Conservation (phyloP, 805 yeast genomes). For the Komagataella pastoris region DNA sequence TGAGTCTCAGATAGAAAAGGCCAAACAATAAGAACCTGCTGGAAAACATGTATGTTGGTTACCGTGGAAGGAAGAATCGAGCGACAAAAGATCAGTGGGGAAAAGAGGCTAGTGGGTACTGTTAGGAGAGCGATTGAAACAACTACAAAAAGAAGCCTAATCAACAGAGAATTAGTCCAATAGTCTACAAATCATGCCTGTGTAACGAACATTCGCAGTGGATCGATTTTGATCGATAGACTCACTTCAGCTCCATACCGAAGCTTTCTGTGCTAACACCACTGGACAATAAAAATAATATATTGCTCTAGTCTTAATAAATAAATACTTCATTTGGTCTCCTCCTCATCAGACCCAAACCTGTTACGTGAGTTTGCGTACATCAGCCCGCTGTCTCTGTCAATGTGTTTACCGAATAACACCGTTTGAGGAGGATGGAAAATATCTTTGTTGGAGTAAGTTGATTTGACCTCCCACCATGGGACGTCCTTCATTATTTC, state of each 20-base stretch:
- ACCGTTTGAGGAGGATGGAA: conserved; percentile 24
- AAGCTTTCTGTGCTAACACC: not conserved
- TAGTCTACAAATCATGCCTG: no score
- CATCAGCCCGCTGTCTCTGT: conserved; percentile 14
- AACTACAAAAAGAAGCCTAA: no score
- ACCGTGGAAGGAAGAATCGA: not conserved
- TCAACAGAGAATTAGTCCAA: no score
- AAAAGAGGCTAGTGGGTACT: not conserved
- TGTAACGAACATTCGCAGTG: no score
- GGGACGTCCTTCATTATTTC: conserved; percentile 49
- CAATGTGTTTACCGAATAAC: conserved; percentile 20
- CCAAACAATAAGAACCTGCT: not conserved
- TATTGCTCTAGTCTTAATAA: not conserved
- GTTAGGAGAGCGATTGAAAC: not conserved
- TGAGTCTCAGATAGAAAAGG: conserved; percentile 13
- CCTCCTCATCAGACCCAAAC: conserved; percentile 2
- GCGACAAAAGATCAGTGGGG: not conserved
- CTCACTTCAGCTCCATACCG: not conserved
- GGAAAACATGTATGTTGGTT: not conserved
- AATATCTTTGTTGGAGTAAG: conserved; percentile 18
- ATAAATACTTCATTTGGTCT: not conserved
- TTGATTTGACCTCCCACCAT: conserved; percentile 43
- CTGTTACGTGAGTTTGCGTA: conserved; percentile 19
- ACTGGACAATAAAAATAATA: not conserved
- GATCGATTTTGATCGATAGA: not conserved